Conservation (phyloP, 1,284 basidiomycete species). For the Rhodofomes roseus region DNA sequence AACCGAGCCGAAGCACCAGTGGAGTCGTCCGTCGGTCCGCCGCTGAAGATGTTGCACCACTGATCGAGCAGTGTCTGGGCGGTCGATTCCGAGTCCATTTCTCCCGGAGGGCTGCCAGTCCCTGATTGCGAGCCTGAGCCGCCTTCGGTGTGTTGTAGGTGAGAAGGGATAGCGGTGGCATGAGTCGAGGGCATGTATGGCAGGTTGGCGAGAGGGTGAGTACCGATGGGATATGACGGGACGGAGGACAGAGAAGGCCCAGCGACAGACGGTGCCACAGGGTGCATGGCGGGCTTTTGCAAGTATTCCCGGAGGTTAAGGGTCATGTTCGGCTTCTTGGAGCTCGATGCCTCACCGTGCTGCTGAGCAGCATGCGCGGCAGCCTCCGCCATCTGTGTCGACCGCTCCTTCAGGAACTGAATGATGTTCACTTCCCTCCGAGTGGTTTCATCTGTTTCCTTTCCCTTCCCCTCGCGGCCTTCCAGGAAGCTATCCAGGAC, state of each 20-base stretch:
- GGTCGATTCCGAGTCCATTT: slow-evolving; percentile 59
- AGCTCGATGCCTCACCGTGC: neutral
- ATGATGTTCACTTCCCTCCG: slow-evolving; percentile 77
- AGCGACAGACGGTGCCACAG: neutral
- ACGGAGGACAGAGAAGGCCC: slow-evolving; percentile 1
- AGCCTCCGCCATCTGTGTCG: slow-evolving; percentile 47
- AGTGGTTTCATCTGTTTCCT: slow-evolving; percentile 78
- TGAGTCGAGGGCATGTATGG: neutral
- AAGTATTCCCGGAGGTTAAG: slow-evolving; percentile 32
- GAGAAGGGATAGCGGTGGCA: slow-evolving; percentile 15
- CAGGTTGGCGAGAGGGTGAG: slow-evolving; percentile 31
- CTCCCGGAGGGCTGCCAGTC: slow-evolving; percentile 58
- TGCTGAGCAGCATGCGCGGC: slow-evolving; percentile 22
- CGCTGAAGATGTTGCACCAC: slow-evolving; percentile 75
- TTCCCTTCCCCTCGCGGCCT: slow-evolving; percentile 66
- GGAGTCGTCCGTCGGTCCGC: slow-evolving; percentile 52
- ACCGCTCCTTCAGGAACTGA: slow-evolving; percentile 70
- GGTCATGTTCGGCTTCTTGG: slow-evolving; percentile 5
- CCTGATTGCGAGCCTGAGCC: slow-evolving; percentile 17
- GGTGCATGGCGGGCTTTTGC: neutral
- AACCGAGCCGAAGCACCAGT: slow-evolving; percentile 41
- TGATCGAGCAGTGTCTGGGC: slow-evolving; percentile 76
- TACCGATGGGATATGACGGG: slow-evolving; percentile 18
- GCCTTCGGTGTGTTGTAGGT: slow-evolving; percentile 48
- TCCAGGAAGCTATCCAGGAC: slow-evolving; percentile 76